Evolutionary conservation across 1,139 yeast species (phyloP).

Genomic region (Candida mesenterica): DNA sequence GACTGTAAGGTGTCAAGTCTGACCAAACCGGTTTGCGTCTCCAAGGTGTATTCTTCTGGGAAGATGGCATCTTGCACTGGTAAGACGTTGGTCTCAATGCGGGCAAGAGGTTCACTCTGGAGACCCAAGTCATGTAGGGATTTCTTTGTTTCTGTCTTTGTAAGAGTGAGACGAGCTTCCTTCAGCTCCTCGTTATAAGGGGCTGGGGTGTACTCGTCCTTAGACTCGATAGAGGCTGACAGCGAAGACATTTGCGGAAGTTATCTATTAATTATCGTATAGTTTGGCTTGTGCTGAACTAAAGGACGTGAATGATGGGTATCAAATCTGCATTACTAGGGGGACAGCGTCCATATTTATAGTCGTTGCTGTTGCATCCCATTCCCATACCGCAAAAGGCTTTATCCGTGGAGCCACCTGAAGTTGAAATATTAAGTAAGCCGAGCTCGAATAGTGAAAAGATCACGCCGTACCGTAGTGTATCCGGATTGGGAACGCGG

Average conservation of each 20-base stretch:
- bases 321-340: no score
- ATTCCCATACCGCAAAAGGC: no score
- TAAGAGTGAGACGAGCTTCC: conserved; percentile 11
- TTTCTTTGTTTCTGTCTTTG: conserved; percentile 65
- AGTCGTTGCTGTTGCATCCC: no score
- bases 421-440: no score
- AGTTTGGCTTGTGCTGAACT: no score
- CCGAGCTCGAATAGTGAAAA: no score
- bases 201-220: conserved; percentile 1
- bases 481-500: no score
- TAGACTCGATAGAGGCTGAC: conserved; percentile 1
- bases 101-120: conserved; percentile 43
- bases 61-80: conserved; percentile 65
- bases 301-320: no score
- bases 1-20: conserved; percentile 70
- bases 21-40: conserved; percentile 83
- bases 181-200: neutral
- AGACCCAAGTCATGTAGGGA: conserved; percentile 66
- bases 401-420: no score
- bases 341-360: no score
- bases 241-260: neutral
- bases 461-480: no score
- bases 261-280: no score
- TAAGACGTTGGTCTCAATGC: conserved; percentile 62
- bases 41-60: conserved; percentile 89